phyloP scores from a whole-genome alignment of 441 rosid genomes.

The Syzygium malaccense region DNA sequence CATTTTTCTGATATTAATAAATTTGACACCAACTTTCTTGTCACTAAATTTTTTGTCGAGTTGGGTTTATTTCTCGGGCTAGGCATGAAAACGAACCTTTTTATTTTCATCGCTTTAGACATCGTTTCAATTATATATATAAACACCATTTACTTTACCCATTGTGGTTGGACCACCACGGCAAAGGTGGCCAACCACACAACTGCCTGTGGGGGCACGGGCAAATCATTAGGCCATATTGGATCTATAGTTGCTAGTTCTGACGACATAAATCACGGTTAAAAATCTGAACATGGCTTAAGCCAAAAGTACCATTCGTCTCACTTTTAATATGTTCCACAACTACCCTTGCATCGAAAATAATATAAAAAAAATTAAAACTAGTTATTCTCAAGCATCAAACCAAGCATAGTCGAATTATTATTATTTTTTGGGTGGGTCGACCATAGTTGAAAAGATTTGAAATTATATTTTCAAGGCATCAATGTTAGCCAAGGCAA shows the following conservation, averaged over 20 bases:
- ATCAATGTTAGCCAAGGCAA: not conserved
- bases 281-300: not conserved
- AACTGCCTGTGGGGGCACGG: not conserved
- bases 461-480: not conserved
- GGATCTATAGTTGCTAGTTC: not conserved
- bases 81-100: no score
- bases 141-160: not conserved
- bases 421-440: accelerated
- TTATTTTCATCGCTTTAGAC: no score
- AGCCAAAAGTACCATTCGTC: not conserved
- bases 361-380: not conserved
- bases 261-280: not conserved
- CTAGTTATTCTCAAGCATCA: not conserved
- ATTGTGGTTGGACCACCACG: accelerated
- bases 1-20: not conserved
- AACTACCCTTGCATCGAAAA: not conserved
- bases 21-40: not conserved
- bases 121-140: not conserved
- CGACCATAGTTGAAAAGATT: not conserved
- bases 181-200: not conserved
- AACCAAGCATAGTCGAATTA: not conserved
- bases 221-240: not conserved
- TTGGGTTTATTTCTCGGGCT: no score
- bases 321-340: not conserved
- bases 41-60: no score